These are phyloP conservation scores for Globisporangium emineosum DNA, from an alignment of 352 stramenopile genomes.

Conservation along the genomic window DNA sequence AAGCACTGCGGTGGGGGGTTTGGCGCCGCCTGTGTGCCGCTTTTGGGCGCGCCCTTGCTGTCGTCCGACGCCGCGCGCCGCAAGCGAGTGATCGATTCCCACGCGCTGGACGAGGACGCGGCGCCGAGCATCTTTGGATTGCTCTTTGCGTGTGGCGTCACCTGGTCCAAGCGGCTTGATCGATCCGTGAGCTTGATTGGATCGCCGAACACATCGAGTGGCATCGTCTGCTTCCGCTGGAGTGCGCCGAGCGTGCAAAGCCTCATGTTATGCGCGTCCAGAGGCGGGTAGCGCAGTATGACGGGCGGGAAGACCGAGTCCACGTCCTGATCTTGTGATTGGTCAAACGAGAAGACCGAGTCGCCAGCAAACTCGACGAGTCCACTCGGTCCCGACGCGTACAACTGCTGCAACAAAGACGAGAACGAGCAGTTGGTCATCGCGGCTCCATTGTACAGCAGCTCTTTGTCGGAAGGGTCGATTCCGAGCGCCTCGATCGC, in stretches of 20 bases:
- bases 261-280: not conserved
- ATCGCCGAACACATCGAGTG: not conserved
- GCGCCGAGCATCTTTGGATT: not conserved
- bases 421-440: conserved; percentile 34
- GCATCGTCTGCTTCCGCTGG: not conserved
- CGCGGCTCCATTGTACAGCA: conserved; percentile 20
- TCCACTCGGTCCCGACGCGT: conserved; percentile 45
- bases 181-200: not conserved
- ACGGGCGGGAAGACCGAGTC: not conserved
- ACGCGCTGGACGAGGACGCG: not conserved
- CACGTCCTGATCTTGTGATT: not conserved
- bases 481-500: conserved; percentile 37
- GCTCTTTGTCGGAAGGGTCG: conserved; percentile 27
- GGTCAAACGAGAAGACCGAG: conserved; percentile 5
- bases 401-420: conserved; percentile 42
- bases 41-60: not conserved
- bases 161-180: not conserved
- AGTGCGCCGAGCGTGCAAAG: not conserved
- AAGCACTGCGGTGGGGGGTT: not conserved
- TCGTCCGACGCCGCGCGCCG: not conserved
- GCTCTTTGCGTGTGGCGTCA: not conserved
- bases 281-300: not conserved
- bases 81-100: not conserved
- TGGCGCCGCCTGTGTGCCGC: too few species aligned
- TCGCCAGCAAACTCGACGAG: conserved; percentile 41